A percentile compares a stretch with the other conserved stretches of the same genome.
Evolutionary conservation across 2,329 filamentous ascomycete species (phyloP).

Genomic region (Xylaria sp.): DNA sequence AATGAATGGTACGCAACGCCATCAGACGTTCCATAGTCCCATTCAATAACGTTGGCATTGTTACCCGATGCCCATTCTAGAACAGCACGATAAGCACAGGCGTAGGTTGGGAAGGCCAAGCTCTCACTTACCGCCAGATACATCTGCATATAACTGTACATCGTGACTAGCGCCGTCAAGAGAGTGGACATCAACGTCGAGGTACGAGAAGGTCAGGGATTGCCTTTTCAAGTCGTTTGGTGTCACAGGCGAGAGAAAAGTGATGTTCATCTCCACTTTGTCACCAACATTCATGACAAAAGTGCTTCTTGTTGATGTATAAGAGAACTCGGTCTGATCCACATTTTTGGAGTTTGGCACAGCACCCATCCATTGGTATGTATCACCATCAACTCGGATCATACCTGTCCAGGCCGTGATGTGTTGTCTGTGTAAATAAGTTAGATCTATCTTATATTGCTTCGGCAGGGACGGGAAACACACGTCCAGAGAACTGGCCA

Average conservation of each 20-base stretch:
- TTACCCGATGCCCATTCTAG: constrained; percentile 79
- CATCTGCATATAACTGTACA: constrained; percentile 78
- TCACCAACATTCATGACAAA: constrained; percentile 74
- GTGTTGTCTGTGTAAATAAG: constrained; percentile 57
- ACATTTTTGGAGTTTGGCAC: constrained; percentile 61
- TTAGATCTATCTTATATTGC: constrained; percentile 24
- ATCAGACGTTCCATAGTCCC: constrained; percentile 66
- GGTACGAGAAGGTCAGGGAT: constrained; percentile 76
- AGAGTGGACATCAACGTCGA: constrained; percentile 71
- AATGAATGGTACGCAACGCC: constrained; percentile 74
- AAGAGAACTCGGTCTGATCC: constrained; percentile 72
- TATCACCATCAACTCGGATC: constrained; percentile 72
- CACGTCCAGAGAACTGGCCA: constrained; percentile 78
- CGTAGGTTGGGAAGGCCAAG: constrained; percentile 16
- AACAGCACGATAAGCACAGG: constrained; percentile 24
- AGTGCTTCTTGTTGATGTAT: constrained; percentile 77
- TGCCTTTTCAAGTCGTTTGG: constrained; percentile 74
- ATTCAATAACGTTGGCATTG: constrained; percentile 64
- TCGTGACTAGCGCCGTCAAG: constrained; percentile 70
- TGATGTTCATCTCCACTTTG: constrained; percentile 72
- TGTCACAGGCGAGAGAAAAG: constrained; percentile 77
- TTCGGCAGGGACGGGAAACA: constrained; percentile 47
- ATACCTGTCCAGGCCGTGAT: constrained; percentile 74
- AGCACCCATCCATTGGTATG: constrained; percentile 76
- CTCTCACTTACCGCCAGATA: constrained; percentile 69